Conservation (phyloP, 305 asterid genomes). For the Fraxinus dipetala region DNA sequence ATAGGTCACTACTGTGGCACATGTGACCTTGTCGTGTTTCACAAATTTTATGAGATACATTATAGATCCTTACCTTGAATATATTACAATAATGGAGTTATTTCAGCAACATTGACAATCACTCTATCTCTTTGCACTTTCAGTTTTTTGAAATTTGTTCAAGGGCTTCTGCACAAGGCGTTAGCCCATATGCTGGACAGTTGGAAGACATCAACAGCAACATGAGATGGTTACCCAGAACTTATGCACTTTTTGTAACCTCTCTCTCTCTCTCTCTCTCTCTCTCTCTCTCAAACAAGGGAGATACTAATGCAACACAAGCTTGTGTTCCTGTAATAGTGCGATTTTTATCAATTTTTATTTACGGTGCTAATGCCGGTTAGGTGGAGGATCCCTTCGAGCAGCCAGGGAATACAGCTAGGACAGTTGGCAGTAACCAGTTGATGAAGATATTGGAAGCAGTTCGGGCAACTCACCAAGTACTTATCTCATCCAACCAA, state of each 20-base stretch:
- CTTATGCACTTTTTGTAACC: conserved; percentile 75
- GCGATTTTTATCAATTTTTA: background rate
- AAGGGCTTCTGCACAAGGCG: conserved; percentile 65
- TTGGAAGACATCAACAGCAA: conserved; percentile 73
- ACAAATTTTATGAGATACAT: background rate
- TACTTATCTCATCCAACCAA: conserved; percentile 44
- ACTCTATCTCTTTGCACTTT: conserved; percentile 32
- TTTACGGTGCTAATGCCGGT: conserved; percentile 13
- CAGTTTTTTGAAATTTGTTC: conserved; percentile 76
- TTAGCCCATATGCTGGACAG: conserved; percentile 60
- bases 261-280: conserved; percentile 31
- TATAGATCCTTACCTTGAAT: background rate
- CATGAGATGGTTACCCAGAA: conserved; percentile 94
- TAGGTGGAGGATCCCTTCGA: conserved; percentile 99
- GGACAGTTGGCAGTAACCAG: conserved; percentile 56
- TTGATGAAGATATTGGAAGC: conserved; percentile 54
- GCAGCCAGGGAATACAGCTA: conserved; percentile 79
- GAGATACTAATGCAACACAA: background rate
- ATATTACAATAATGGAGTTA: background rate
- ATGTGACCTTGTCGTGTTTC: background rate
- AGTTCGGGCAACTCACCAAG: conserved; percentile 43
- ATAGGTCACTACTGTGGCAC: background rate
- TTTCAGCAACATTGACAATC: conserved; percentile 29
- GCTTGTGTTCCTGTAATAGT: background rate
- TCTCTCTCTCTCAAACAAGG: background rate